Evolutionary conservation across 192 early-diverging fungal genomes (phyloP), one percentile per base, ranked within the genome.

Genomic region (Coemansia sp.): DNA sequence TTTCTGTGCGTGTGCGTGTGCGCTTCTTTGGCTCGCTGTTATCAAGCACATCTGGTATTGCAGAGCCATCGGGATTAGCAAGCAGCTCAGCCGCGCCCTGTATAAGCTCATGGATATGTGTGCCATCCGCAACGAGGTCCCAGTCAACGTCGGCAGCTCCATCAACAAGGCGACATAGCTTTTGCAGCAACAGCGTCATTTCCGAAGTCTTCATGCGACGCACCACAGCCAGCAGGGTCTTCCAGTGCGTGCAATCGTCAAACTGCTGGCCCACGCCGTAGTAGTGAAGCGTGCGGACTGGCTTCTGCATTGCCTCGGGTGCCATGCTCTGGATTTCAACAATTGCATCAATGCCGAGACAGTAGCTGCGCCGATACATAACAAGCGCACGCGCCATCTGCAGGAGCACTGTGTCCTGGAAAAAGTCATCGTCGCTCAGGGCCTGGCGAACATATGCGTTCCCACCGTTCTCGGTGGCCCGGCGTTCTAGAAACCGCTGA

Each of bases 201-300:
- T 82, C 74, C 5, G 57, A 54, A 2, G 35, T 59, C 45, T 77
- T 73, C 70, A 77, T 69, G n/a, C 68, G 66, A n/a, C 71, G 74
- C 20, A 77, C 41, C 4, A 63, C 65, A 0, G 70, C 79, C 13
- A 64, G 69, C 20, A 82, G 74, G 26, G 70, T 69, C 20, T 77
- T 76, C 78, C 82, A 83, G 53, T 70, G 69, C 4, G 55, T 20
- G 61, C 78, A 76, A 14, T 68, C 68, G 35, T 64, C 64, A 47
- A 78, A 75, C 13, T 50, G 45, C 53, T 77, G 69, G 52, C 69
- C 64, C 12, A 95, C 61, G 1, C 81, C 84, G 53, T 88, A 83
- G 27, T 87, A 83, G 62, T 93, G 87, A 22, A 95, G 73, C 16
- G 83, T 86, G 2, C 87, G 83, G 29, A 83, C 83, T 4, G 89